A percentile compares a stretch with the other conserved stretches of the same genome.
Conservation (phyloP, 2,329 filamentous ascomycete genomes). For the Botryotinia calthae region DNA sequence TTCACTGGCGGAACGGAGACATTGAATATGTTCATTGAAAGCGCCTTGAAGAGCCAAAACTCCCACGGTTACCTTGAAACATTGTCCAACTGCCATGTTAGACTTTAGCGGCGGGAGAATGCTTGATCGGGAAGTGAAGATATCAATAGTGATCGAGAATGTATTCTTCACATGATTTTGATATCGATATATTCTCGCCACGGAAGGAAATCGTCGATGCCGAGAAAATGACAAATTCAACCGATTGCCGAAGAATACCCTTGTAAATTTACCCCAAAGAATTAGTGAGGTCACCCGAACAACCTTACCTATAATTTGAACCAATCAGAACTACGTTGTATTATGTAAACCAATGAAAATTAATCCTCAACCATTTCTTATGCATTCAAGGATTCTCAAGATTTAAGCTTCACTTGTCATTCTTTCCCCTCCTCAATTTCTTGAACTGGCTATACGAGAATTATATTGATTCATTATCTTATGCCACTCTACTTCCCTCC, state of each 20-base stretch:
- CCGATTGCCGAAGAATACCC: neutral
- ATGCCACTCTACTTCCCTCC: constrained; percentile 34
- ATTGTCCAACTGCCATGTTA: neutral
- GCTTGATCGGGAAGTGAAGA: neutral
- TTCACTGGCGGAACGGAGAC: constrained; percentile 68
- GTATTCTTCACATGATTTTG: neutral
- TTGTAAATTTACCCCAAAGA: neutral
- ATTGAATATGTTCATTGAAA: constrained; percentile 81
- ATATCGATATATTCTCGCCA: neutral
- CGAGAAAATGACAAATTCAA: neutral
- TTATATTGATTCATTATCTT: constrained; percentile 9
- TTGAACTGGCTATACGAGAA: neutral
- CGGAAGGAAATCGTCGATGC: neutral
- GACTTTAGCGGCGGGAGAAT: too few relatives aligned
- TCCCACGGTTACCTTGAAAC: constrained; percentile 49
- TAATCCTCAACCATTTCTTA: constrained; percentile 17
- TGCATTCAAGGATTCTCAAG: neutral
- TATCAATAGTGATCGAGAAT: neutral
- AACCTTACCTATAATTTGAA: neutral
- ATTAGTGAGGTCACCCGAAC: constrained; percentile 7
- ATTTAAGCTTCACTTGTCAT: neutral
- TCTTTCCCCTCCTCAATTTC: constrained; percentile 18
- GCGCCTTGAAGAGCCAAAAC: constrained; percentile 83
- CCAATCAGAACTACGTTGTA: neutral
- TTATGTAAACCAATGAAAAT: constrained; percentile 7